A percentile compares a stretch with the other conserved stretches of the same genome.
These are phyloP conservation scores for Fagopyrum homotropicum DNA, from an alignment of 148 eudicot species.

Conservation along the genomic window DNA sequence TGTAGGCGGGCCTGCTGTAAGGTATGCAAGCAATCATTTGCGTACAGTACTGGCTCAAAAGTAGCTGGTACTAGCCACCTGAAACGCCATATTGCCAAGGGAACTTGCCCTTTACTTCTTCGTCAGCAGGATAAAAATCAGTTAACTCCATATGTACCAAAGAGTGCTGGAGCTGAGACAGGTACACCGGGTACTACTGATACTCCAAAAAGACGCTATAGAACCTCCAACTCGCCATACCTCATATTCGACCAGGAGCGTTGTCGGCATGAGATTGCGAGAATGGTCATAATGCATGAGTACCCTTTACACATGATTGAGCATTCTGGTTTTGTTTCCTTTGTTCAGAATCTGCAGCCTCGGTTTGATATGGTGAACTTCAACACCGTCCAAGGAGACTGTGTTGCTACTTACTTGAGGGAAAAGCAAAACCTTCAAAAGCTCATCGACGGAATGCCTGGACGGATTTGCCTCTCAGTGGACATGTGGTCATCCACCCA, in stretches of 20 bases:
- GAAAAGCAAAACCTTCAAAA: conserved; percentile 64
- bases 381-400: conserved; percentile 62
- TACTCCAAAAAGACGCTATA: conserved; percentile 50
- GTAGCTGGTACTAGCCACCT: conserved; percentile 81
- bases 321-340: conserved; percentile 63
- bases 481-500: conserved; percentile 63
- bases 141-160: conserved; percentile 35
- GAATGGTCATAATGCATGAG: conserved; percentile 74
- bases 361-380: conserved; percentile 72
- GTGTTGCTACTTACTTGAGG: conserved; percentile 65
- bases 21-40: conserved; percentile 69
- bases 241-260: conserved; percentile 57
- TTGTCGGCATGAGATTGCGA: conserved; percentile 66
- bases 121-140: conserved; percentile 51
- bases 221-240: conserved; percentile 39
- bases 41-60: conserved; percentile 70
- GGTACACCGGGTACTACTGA: conserved; percentile 25
- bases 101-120: conserved; percentile 52
- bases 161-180: conserved; percentile 28
- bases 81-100: conserved; percentile 77
- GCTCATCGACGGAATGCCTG: conserved; percentile 58
- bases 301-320: conserved; percentile 76
- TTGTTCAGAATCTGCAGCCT: conserved; percentile 63
- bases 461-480: conserved; percentile 56
- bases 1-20: conserved; percentile 75